Base-by-base conservation (phyloP, 768 basidiomycete species). In the Auricularia sp. region DNA sequence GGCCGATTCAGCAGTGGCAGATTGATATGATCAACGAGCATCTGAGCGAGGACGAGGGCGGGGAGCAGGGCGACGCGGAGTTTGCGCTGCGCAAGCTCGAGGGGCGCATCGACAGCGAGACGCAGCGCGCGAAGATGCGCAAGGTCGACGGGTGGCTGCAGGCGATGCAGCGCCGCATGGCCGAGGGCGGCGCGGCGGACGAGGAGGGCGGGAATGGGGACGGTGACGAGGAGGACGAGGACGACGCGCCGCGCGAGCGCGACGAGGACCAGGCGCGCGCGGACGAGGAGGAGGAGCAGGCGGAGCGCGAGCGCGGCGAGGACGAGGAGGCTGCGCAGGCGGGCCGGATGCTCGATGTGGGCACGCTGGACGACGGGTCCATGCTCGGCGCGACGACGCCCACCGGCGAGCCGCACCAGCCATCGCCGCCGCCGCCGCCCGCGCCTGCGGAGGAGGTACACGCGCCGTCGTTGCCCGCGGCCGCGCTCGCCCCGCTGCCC, bases 61-160 rank as follows among this genome's bases (percentile, higher is more conserved):
- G 72, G 21, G 80, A 76, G 18, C 68, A 69, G 1, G 92, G 92
- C 1, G 92, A 90, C 69, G 88, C 90, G 18, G 92, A 93, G 37
- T 89, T 85, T 6, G 93, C 94, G 18, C 73, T 97, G 67, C 79
- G 82, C 29, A 79, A 89, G 13, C 81, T 97, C 45, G 93, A 96
- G 74, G 94, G 93, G 0, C 86, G 92, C 72, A 90, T 94, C 63
- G 92, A 92, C 72, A 82, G 82, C 0, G 78, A 85, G 66, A 82
- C 83, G 70, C 84, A 88, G 71, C 79, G 84, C 67, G 88, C 85
- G 68, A 91, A 87, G 70, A 82, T 82, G 42, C 80, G 80, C 61
- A 92, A 92, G 72, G 90, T 94, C 3, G 86, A 93, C 71, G 84
- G 85, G 2, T 93, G 92, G 92, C 85, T 92, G 61, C 82, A 83